Base-by-base conservation (phyloP, 2,329 filamentous ascomycete species). In the Paracorniculantispora psalliotae region DNA sequence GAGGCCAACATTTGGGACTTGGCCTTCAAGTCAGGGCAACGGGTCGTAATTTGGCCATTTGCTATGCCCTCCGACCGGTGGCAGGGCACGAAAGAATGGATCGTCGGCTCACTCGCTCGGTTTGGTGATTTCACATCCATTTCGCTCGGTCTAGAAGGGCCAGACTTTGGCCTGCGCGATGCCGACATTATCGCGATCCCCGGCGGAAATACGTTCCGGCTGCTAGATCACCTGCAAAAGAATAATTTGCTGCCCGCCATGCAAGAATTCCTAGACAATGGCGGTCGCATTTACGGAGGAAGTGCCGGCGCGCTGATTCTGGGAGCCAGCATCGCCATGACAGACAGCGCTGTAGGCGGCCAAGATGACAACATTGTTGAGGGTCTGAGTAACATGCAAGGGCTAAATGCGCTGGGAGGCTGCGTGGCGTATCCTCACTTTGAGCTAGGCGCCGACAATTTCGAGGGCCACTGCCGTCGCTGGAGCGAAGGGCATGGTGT, bases 181-280 rank as follows among this genome's bases (percentile, higher is more conserved):
- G 56, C 55, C 25, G 49, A 59, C 50, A 28, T 50, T 25, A 43
- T 59, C 19, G 49, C 30, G 13, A 59, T 59, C 6, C 55, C 50
- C 17, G 59, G 50, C 10, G 55, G 59, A 3, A 59, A 55, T 46
- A 51, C 56, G 9, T 59, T 55, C 23, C 48, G 44, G 23, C 59
- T 61, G 12, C 55, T 51, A 26, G 47, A 52, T 21, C 48, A 51
- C 47, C 33, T 55, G 49, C 37, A 53, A 21, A 33, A 13, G n/a
- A 19, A 59, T 12, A 23, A 23, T 44, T 37, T 55, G 41, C 59
- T 59, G 5, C 15, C n/a, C 25, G 37, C 39, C 6, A 30, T 58
- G 47, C 35, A n/a, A 49, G 21, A n/a, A 17, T 49, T 49, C 9
- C 25, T 49, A 13, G 43, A 43, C 19, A 25, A 15, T n/a, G 44